Evolutionary conservation across 495 filamentous ascomycete species (phyloP).

Genomic region (Aspergillus mulundensis): DNA sequence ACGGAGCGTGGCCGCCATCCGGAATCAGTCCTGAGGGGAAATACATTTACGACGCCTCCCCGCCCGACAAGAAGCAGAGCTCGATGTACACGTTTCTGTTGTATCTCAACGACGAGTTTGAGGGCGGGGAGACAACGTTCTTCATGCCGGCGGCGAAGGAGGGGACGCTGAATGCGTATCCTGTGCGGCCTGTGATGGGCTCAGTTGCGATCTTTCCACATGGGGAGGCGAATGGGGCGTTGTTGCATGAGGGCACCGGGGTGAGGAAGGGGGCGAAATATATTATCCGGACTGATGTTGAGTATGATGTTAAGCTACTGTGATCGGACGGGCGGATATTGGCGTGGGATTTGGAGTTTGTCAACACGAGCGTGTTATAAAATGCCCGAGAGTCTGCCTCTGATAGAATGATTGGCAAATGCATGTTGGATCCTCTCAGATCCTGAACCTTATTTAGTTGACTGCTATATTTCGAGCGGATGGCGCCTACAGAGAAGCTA

Average conservation of each 20-base stretch:
- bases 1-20: slow-evolving; percentile 39
- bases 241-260: slow-evolving; percentile 38
- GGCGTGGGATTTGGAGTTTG: no score
- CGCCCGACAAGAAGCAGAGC: slow-evolving; percentile 31
- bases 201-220: slow-evolving; percentile 39
- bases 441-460: no score
- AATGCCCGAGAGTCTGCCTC: no score
- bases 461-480: no score
- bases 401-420: no score
- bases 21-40: slow-evolving; percentile 22
- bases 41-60: slow-evolving; percentile 37
- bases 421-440: no score
- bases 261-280: slow-evolving; percentile 38
- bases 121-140: slow-evolving; percentile 40
- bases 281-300: slow-evolving; percentile 38
- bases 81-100: slow-evolving; percentile 42
- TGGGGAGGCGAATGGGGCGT: slow-evolving; percentile 35
- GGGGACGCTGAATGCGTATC: slow-evolving; percentile 36
- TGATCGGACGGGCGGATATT: no score
- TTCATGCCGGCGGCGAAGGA: slow-evolving; percentile 34
- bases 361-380: no score
- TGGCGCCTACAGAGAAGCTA: no score
- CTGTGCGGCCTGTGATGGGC: slow-evolving; percentile 38
- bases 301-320: slow-evolving; percentile 40
- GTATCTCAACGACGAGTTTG: slow-evolving; percentile 40